Percentiles rank a stretch among this genome's conserved stretches.
These are phyloP conservation scores for Bryoglossum gracile DNA, from an alignment of 495 filamentous ascomycete species.

Conservation along the genomic window DNA sequence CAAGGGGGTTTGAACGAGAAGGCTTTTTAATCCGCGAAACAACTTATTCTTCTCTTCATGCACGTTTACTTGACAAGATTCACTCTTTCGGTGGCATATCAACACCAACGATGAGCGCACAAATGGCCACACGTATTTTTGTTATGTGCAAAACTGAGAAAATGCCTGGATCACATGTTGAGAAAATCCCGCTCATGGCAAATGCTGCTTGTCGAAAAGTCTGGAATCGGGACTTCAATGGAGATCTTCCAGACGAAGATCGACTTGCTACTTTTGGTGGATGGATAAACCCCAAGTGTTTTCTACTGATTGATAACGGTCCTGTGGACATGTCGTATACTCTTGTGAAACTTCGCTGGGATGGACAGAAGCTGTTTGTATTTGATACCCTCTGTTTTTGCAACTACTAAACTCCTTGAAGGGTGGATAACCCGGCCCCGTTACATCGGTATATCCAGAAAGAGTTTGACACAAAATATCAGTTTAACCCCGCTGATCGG, in stretches of 20 bases:
- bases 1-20: not conserved
- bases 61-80: not conserved
- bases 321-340: slow-evolving; percentile 1
- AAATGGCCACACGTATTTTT: slow-evolving; percentile 15
- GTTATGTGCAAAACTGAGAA: slow-evolving; percentile 11
- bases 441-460: slow-evolving; percentile 8
- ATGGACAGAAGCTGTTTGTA: slow-evolving; percentile 12
- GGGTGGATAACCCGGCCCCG: not conserved
- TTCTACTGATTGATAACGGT: slow-evolving; percentile 13
- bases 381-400: not conserved
- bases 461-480: slow-evolving; percentile 5
- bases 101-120: not conserved
- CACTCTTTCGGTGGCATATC: not conserved
- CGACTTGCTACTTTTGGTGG: slow-evolving; percentile 9
- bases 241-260: slow-evolving; percentile 1
- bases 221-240: slow-evolving; percentile 12
- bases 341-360: slow-evolving; percentile 3
- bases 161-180: slow-evolving; percentile 9
- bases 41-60: too few relatives aligned
- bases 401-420: slow-evolving; percentile 1
- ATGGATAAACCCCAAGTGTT: slow-evolving; percentile 6
- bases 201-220: slow-evolving; percentile 11
- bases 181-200: slow-evolving; percentile 8
- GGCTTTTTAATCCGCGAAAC: too few relatives aligned
- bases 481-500: slow-evolving; percentile 1